Conservation (phyloP, 108 stramenopile species). For the Mediolabrus comicus region DNA sequence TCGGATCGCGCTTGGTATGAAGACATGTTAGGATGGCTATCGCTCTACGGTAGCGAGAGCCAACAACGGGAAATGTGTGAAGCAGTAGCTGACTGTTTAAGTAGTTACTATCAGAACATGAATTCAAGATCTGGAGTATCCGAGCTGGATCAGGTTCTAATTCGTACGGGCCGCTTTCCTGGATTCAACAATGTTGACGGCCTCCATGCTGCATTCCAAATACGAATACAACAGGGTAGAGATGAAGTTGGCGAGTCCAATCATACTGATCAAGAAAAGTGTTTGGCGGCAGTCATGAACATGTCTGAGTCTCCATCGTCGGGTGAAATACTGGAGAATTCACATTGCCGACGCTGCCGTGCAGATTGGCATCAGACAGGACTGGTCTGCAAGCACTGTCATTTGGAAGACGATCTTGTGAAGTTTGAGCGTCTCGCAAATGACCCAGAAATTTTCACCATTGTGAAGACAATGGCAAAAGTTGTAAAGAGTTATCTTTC, state of each 20-base stretch:
- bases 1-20: constrained; percentile 59
- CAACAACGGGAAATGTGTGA: constrained; percentile 42
- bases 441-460: constrained; percentile 31
- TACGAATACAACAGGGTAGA: constrained; percentile 31
- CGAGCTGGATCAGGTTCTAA: constrained; percentile 2
- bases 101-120: constrained; percentile 10
- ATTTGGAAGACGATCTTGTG: constrained; percentile 33
- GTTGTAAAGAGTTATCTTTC: constrained; percentile 4
- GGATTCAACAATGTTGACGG: constrained; percentile 40
- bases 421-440: constrained; percentile 21
- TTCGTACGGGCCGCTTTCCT: constrained; percentile 43
- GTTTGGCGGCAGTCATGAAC: constrained; percentile 17
- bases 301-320: constrained; percentile 25
- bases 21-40: constrained; percentile 40
- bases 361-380: constrained; percentile 57
- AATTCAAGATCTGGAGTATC: neutral
- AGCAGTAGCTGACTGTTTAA: constrained; percentile 36
- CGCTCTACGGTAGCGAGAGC: constrained; percentile 28
- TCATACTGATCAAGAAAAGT: constrained; percentile 11
- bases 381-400: constrained; percentile 45
- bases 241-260: constrained; percentile 25
- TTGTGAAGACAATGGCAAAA: constrained; percentile 22
- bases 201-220: constrained; percentile 34
- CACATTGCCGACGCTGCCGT: constrained; percentile 55
- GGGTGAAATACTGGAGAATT: constrained; percentile 47